Evolutionary conservation across 2,329 filamentous ascomycete species (phyloP).

Genomic region (Pseudogymnoascus sp.): DNA sequence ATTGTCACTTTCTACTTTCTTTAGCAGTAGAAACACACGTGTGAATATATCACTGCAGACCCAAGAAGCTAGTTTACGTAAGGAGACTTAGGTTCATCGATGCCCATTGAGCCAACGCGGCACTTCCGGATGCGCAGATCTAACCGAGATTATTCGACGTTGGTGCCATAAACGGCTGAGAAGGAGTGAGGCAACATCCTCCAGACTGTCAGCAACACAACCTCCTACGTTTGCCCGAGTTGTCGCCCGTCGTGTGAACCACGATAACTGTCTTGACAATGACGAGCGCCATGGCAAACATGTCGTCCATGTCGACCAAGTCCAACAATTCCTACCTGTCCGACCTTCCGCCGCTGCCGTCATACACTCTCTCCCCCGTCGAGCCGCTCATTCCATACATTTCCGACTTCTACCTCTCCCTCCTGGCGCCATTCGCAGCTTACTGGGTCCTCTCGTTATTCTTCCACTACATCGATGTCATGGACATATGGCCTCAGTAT

Average conservation of each 20-base stretch:
- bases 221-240: neutral
- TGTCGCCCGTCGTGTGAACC: constrained; percentile 9
- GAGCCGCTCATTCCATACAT: constrained; percentile 69
- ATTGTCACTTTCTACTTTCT: neutral
- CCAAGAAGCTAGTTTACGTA: constrained; percentile 9
- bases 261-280: constrained; percentile 4
- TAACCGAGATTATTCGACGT: constrained; percentile 9
- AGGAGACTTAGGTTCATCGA: neutral
- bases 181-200: constrained; percentile 6
- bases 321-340: constrained; percentile 34
- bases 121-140: constrained; percentile 10
- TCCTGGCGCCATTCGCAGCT: constrained; percentile 69
- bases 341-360: constrained; percentile 76
- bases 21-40: neutral
- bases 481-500: constrained; percentile 83
- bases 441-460: constrained; percentile 85
- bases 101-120: neutral
- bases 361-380: constrained; percentile 66
- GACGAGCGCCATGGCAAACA: constrained; percentile 10
- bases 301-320: constrained; percentile 5
- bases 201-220: neutral
- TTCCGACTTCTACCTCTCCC: constrained; percentile 72
- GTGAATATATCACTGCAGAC: neutral
- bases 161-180: constrained; percentile 3
- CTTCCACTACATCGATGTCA: constrained; percentile 81